Evolutionary conservation across 2,329 filamentous ascomycete species (phyloP), one percentile per base, ranked within the genome.

Genomic region (Penicillium hordei): DNA sequence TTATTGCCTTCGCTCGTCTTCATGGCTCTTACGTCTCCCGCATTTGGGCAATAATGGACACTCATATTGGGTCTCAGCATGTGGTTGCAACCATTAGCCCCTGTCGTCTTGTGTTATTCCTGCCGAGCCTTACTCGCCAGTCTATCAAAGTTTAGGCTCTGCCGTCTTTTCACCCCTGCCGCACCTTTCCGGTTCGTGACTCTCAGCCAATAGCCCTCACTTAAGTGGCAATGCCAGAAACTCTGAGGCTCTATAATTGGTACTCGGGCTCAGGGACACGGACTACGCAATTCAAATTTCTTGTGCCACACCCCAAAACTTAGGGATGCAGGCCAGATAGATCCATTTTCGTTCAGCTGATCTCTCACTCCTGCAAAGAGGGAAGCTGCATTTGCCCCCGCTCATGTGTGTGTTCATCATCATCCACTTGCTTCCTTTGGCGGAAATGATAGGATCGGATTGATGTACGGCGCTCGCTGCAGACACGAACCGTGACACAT

Each of bases 261-360:
- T 63, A 66, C 66, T 42, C 65, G 61, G 60, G 59, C 48, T 52
- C 54, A 59, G 50, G 57, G 52, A 67, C 61, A 65, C 55, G 58
- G 61, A 55, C 57, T 60, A 57, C 48, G 34, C 61, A 65, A 62
- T 66, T 66, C 63, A 60, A 53, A 63, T 62, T 51, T 23, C 48
- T 57, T 59, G 55, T 49, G 29, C 51, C 63, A 52, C 57, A 56
- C 49, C 55, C 29, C 57, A 52, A 59, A 61, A 44, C 54, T 55
- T 54, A 60, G 58, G 55, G 60, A 57, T 58, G 57, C 55, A 59
- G 51, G 55, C 63, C 39, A 60, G 54, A 59, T 55, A 60, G 58
- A 68, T 65, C 64, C 67, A 64, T 70, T 69, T 64, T 64, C 61
- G 62, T 75, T 76, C 74, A 76, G 73, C 73, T 76, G 74, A 76